Percentiles rank a stretch among this genome's conserved stretches.
phyloP scores from a whole-genome alignment of 2,329 filamentous ascomycete genomes.

The Colletotrichum sojae region DNA sequence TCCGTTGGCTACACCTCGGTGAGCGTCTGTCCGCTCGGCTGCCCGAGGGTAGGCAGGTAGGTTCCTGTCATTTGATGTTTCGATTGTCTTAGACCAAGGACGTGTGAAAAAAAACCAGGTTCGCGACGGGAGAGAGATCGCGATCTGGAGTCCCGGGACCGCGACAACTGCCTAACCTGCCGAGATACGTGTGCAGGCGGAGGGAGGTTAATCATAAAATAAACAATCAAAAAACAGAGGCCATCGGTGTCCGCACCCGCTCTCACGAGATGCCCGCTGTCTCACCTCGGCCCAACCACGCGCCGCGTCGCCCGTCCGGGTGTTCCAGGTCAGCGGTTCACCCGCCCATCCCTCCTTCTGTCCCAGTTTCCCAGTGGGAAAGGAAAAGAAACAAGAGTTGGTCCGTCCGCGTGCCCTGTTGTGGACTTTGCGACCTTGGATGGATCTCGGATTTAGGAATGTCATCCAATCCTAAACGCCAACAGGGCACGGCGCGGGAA shows the following conservation, averaged over 20 bases:
- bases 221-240: neutral
- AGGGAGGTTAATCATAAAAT: neutral
- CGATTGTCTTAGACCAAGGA: too few relatives aligned
- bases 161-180: neutral
- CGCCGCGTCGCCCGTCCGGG: neutral
- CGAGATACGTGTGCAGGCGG: neutral
- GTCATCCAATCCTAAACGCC: conserved; percentile 3
- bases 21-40: neutral
- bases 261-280: neutral
- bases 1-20: neutral
- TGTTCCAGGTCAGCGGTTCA: conserved; percentile 13
- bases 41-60: neutral
- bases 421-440: too few relatives aligned
- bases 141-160: neutral
- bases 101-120: too few relatives aligned
- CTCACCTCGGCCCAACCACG: conserved; percentile 13
- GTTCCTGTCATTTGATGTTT: too few relatives aligned
- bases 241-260: neutral
- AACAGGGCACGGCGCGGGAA: too few relatives aligned
- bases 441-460: neutral
- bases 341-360: neutral
- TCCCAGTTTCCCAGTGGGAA: too few relatives aligned
- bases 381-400: conserved; percentile 30
- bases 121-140: too few relatives aligned
- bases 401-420: conserved; percentile 23